Evolutionary conservation across 2,329 filamentous ascomycete species (phyloP).

Genomic region (Talaromyces pinophilus): DNA sequence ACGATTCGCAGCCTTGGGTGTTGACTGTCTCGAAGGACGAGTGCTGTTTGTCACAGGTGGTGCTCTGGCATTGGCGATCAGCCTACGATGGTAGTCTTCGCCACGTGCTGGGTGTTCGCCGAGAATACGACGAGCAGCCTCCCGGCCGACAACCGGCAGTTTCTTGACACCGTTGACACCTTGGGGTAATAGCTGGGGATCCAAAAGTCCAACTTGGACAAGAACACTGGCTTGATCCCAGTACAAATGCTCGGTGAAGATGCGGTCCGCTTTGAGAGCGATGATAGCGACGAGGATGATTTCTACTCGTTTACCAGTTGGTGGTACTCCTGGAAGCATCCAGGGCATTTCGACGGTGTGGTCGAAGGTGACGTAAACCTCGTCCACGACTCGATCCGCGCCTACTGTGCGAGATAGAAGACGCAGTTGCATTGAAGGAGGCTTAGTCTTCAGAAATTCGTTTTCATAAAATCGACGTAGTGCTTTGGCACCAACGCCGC

Average conservation of each 20-base stretch:
- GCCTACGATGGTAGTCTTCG: conserved; percentile 38
- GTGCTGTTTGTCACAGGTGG: background rate
- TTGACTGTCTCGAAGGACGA: background rate
- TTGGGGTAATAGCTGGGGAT: conserved; percentile 57
- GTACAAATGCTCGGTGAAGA: conserved; percentile 61
- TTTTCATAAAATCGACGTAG: conserved; percentile 57
- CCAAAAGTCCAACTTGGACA: conserved; percentile 59
- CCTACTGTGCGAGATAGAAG: conserved; percentile 61
- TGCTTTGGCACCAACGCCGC: conserved; percentile 45
- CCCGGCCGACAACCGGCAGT: conserved; percentile 44
- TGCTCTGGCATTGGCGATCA: conserved; percentile 26
- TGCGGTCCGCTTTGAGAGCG: conserved; percentile 53
- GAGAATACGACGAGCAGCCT: conserved; percentile 44
- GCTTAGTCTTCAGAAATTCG: conserved; percentile 57
- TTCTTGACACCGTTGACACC: conserved; percentile 43
- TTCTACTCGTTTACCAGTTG: conserved; percentile 60
- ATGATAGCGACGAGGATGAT: conserved; percentile 60
- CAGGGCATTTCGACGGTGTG: conserved; percentile 60
- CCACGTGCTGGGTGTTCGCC: conserved; percentile 41
- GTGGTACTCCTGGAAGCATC: conserved; percentile 60
- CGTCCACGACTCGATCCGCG: conserved; percentile 61
- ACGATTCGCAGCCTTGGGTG: conserved; percentile 4
- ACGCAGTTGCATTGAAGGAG: conserved; percentile 54
- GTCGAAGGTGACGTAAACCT: conserved; percentile 58
- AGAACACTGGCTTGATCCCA: conserved; percentile 65